These are phyloP conservation scores for Tremellales sp. DNA, from an alignment of 1,284 basidiomycete genomes.

Conservation along the genomic window DNA sequence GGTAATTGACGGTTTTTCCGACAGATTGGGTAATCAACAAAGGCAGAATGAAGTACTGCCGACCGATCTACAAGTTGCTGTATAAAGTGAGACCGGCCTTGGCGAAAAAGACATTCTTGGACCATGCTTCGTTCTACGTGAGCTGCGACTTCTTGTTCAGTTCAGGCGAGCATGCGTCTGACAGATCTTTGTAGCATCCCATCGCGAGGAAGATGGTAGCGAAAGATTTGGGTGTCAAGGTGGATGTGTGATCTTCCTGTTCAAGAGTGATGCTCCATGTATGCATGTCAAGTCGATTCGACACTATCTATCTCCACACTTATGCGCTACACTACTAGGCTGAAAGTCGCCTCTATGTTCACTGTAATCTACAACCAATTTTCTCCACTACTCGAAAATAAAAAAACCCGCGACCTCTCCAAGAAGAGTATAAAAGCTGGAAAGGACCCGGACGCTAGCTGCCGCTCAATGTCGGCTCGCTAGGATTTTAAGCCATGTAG, in stretches of 20 bases:
- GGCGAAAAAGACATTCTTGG: constrained; percentile 51
- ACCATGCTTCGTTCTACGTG: constrained; percentile 52
- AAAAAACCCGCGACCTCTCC: no score
- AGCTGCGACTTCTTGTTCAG: constrained; percentile 14
- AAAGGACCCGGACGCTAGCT: no score
- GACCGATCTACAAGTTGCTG: constrained; percentile 50
- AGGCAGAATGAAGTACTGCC: constrained; percentile 53
- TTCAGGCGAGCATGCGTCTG: not conserved
- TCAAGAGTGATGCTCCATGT: no score
- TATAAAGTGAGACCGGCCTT: constrained; percentile 50
- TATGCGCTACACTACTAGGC: no score
- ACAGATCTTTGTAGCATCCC: constrained; percentile 36
- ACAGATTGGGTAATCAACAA: constrained; percentile 50
- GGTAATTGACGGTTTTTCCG: not conserved
- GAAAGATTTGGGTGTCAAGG: constrained; percentile 40
- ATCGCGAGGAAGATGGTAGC: constrained; percentile 50
- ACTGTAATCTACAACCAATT: no score
- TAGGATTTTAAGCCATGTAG: no score
- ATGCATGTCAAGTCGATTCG: no score
- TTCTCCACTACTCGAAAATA: no score
- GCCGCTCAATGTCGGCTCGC: no score
- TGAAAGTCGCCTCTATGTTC: no score
- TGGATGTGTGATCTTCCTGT: constrained; percentile 3
- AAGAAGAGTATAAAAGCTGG: no score
- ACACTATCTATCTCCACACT: no score